Base-by-base conservation (phyloP, 352 stramenopile species). In the Globisporangium ultimum region DNA sequence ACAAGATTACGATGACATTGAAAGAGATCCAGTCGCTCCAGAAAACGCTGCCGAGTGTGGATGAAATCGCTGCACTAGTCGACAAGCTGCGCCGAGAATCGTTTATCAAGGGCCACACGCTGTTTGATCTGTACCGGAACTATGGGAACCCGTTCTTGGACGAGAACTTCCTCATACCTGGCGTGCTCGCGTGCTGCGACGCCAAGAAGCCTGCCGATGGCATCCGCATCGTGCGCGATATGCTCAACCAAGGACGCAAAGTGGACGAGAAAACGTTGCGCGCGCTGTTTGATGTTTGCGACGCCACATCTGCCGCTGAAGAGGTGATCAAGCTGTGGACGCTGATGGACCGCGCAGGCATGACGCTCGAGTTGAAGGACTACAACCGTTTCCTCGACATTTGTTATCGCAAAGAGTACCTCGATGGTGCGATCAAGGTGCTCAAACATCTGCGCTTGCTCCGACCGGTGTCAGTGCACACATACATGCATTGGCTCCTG, bases 121-220 rank as follows among this genome's bases (percentile, higher is more conserved):
- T 94, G 32, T 94, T 94, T 55, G 83, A 94, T 58, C 68, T 94
- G 43, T 94, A 93, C 60, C 82, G 85, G 24, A 91, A 93, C 69
- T 92, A 88, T 63, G 85, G 85, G 42, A 94, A 94, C 57, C 80
- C 85, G 55, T 90, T 81, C 32, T 58, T 94, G 61, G 85, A 93
- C 59, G 80, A 92, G 55, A 85, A 84, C 47, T 94, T 94, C 28
- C 63, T 94, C 21, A 87, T 79, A 1, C 85, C 83, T 1, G 85
- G 85, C 11, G 81, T 94, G n/a, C 48, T 89, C 17, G 82, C 84
- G 55, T 94, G 80, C 51, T 93, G 82, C 41, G 78, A 91, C 18
- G 83, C 82, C 13, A 84, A 89, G 61, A 88, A 91, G 48, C 80
- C 85, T 2, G 60, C 71, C 0, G 69, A 91, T 20, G 85, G 81